A percentile compares a stretch with the other conserved stretches of the same genome.
These are phyloP conservation scores for Hibiscus syriacus DNA, from an alignment of 345 rosid species.

Conservation along the genomic window DNA sequence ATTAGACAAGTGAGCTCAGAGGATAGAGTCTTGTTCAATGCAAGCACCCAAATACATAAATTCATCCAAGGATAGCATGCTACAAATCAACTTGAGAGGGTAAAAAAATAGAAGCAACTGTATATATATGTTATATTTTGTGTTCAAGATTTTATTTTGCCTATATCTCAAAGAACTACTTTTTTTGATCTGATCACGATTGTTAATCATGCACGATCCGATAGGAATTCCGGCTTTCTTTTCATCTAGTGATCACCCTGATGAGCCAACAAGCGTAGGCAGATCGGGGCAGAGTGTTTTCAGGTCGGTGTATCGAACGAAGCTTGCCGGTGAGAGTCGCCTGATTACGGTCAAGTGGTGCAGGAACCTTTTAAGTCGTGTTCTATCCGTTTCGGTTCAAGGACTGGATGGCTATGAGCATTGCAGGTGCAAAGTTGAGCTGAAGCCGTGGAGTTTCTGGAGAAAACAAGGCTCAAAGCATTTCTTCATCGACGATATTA, in stretches of 20 bases:
- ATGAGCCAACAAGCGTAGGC: conserved; percentile 24
- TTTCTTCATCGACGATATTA: conserved; percentile 28
- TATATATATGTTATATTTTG: too few species aligned
- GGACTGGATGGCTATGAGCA: conserved; percentile 20
- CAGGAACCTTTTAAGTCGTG: conserved; percentile 39
- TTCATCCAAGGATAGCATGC: too few species aligned
- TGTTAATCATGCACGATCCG: conserved; percentile 34
- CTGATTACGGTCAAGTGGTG: conserved; percentile 49
- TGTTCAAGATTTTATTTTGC: too few species aligned
- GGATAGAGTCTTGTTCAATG: too few species aligned
- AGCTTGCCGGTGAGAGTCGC: conserved; percentile 33
- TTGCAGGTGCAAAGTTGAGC: conserved; percentile 34
- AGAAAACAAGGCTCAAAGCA: conserved; percentile 52
- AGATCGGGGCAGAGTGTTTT: conserved; percentile 40
- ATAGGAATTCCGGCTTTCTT: conserved; percentile 34
- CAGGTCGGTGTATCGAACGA: conserved; percentile 39
- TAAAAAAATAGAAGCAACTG: too few species aligned
- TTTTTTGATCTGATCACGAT: neutral
- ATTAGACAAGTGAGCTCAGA: too few species aligned
- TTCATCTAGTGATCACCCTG: too few species aligned
- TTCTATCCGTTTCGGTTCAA: conserved; percentile 41
- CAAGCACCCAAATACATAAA: too few species aligned
- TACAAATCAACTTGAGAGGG: too few species aligned
- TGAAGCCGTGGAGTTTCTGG: conserved; percentile 61
- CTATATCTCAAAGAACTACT: too few species aligned